Base-by-base conservation (phyloP, 2,329 filamentous ascomycete species). In the Dactylellina sp. region DNA sequence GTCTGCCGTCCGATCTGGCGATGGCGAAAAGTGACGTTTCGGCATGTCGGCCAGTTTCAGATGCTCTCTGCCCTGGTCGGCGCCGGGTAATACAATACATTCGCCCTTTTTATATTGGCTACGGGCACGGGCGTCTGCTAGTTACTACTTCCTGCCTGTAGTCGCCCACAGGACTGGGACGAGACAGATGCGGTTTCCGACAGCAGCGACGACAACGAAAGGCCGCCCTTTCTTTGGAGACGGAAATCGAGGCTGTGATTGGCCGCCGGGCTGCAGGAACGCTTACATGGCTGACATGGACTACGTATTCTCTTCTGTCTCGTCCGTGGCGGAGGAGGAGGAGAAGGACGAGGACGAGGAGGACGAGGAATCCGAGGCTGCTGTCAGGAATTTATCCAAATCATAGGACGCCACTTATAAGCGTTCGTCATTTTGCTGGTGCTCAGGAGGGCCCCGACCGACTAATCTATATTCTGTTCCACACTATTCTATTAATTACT, bases 261-360 rank as follows among this genome's bases (percentile, higher is more conserved):
- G 49, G 49, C 49, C 28, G 28, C 28, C 28, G 5, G 16, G 11
- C 28, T 39, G 49, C 49, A 53, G 47, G 47, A 52, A 52, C 47
- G 16, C 24, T 24, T 11, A 49, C 44, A 24, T 11, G 24, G 24
- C 40, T 24, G n/a, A 49, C 44, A 24, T 11, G 24, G 24, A 4
- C 28, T 32, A 32, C 28, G n/a, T 46, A 20, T 7, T 42, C 11
- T n/a, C 12, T 42, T 18, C 12, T 42, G 5, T 14, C 35, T 14
- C 35, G 35, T 37, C 35, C 35, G 35, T 37, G 35, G 7, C 35
- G 35, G 35, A 14, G 35, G n/a, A n/a, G n/a, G n/a, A n/a, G n/a
- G n/a, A n/a, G n/a, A n/a, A n/a, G n/a, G n/a, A n/a, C n/a, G n/a
- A n/a, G n/a, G n/a, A n/a, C n/a, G n/a, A n/a, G n/a, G n/a, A n/a